These are phyloP conservation scores for Kwoniella pini DNA, from an alignment of 768 basidiomycete genomes.

Conservation along the genomic window DNA sequence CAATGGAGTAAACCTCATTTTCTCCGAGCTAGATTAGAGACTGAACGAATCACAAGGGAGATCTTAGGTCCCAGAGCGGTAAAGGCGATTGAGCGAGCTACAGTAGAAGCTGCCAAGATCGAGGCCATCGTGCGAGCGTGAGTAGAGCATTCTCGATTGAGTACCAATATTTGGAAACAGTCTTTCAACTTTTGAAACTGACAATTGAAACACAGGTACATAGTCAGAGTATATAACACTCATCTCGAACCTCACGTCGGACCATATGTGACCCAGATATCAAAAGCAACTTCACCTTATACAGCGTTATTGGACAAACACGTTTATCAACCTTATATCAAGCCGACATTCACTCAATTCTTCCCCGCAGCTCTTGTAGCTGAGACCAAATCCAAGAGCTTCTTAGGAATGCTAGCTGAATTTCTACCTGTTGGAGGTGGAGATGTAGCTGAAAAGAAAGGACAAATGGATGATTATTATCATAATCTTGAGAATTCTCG, in stretches of 20 bases:
- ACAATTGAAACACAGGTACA: neutral
- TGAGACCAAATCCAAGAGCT: slow-evolving; percentile 21
- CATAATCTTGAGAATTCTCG: slow-evolving; percentile 26
- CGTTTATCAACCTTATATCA: slow-evolving; percentile 41
- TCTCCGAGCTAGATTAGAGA: slow-evolving; percentile 21
- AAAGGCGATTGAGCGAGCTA: slow-evolving; percentile 15
- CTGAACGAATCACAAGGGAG: slow-evolving; percentile 29
- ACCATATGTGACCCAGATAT: slow-evolving; percentile 30
- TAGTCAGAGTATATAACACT: slow-evolving; percentile 28
- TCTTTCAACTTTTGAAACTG: neutral
- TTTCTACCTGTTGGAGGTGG: slow-evolving; percentile 33
- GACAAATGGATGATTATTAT: slow-evolving; percentile 33
- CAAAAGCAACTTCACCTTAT: slow-evolving; percentile 27
- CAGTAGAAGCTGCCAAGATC: slow-evolving; percentile 22
- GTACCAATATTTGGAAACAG: no score
- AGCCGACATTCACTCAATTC: slow-evolving; percentile 27
- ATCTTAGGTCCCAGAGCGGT: slow-evolving; percentile 34
- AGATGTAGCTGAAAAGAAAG: slow-evolving; percentile 30
- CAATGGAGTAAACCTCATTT: slow-evolving; percentile 34
- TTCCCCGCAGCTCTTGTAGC: slow-evolving; percentile 24
- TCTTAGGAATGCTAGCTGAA: slow-evolving; percentile 44
- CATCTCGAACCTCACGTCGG: slow-evolving; percentile 47
- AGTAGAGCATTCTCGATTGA: slow-evolving; percentile 2
- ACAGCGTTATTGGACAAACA: slow-evolving; percentile 26
- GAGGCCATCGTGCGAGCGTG: slow-evolving; percentile 25